phyloP scores from a whole-genome alignment of 2,329 filamentous ascomycete species.

The Pseudocercospora fijiensis region DNA sequence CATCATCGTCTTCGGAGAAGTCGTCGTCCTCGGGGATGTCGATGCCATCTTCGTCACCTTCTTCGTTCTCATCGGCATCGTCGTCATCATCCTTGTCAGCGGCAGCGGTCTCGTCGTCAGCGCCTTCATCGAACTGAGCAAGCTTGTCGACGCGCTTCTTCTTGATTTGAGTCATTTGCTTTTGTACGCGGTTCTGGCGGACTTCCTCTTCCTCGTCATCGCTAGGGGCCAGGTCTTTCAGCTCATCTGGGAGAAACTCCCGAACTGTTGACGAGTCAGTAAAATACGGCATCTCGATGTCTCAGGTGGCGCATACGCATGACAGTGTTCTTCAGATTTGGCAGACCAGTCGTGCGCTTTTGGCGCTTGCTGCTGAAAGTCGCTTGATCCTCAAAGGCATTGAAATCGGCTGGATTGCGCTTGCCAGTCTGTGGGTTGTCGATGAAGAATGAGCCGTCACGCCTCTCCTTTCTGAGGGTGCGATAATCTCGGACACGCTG shows the following conservation, averaged over 20 bases:
- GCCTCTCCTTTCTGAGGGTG: slow-evolving; percentile 18
- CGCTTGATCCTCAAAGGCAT: slow-evolving; percentile 53
- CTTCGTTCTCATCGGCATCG: slow-evolving; percentile 67
- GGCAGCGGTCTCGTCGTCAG: slow-evolving; percentile 13
- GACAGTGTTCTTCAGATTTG: slow-evolving; percentile 50
- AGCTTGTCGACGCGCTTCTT: slow-evolving; percentile 30
- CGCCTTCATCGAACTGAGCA: slow-evolving; percentile 28
- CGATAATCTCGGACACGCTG: slow-evolving; percentile 15
- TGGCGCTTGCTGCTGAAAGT: slow-evolving; percentile 41
- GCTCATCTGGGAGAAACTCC: slow-evolving; percentile 50
- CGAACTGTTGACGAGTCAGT: slow-evolving; percentile 1
- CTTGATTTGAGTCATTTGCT: slow-evolving; percentile 26
- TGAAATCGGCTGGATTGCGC: slow-evolving; percentile 56
- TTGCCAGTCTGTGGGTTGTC: slow-evolving; percentile 39
- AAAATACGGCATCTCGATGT: background rate
- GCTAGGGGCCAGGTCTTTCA: slow-evolving; percentile 43
- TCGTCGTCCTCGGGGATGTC: slow-evolving; percentile 38
- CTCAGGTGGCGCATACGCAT: slow-evolving; percentile 16
- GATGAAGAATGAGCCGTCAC: slow-evolving; percentile 27
- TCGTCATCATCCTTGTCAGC: slow-evolving; percentile 24
- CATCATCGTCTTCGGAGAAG: slow-evolving; percentile 60
- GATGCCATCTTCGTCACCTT: slow-evolving; percentile 44
- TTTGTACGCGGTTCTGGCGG: slow-evolving; percentile 16
- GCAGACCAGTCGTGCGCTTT: slow-evolving; percentile 41
- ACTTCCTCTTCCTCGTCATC: slow-evolving; percentile 20